phyloP scores from a whole-genome alignment of 129 eudicot species.

The Flaveria linearis region DNA sequence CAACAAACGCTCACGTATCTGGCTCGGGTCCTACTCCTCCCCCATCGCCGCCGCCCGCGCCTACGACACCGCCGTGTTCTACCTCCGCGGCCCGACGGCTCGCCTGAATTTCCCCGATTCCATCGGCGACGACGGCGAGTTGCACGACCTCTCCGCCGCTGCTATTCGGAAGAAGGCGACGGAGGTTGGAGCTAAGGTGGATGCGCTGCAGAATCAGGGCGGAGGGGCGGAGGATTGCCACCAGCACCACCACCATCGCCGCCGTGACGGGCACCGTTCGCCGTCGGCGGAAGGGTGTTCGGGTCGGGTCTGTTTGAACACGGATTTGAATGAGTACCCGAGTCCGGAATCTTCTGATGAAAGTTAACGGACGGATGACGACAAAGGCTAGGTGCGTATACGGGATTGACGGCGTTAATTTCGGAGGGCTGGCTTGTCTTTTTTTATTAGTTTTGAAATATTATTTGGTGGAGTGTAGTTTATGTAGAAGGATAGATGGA shows the following conservation, averaged over 20 bases:
- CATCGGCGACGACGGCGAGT: not conserved
- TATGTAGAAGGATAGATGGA: constrained; percentile 13
- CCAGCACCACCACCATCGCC: not conserved
- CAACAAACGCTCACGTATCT: constrained; percentile 10
- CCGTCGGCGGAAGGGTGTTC: not conserved
- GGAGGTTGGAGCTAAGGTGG: constrained; percentile 2
- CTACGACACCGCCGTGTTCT: constrained; percentile 14
- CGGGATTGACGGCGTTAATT: constrained; percentile 5
- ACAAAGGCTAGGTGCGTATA: not conserved
- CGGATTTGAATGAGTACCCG: constrained; percentile 15
- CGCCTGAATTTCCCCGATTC: not conserved
- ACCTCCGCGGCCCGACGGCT: constrained; percentile 12
- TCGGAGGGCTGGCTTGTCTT: not conserved
- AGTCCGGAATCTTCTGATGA: constrained; percentile 4
- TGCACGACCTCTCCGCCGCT: not conserved
- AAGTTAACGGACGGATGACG: not conserved
- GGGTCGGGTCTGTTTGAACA: constrained; percentile 11
- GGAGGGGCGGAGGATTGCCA: not conserved
- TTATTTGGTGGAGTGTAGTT: not conserved
- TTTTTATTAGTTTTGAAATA: not conserved
- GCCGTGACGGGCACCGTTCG: not conserved
- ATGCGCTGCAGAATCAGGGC: not conserved
- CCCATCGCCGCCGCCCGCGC: constrained; percentile 12
- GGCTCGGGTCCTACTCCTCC: constrained; percentile 12
- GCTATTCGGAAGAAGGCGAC: not conserved